These are phyloP conservation scores for Eucalyptus pauciflora DNA, from an alignment of 345 rosid genomes.

Conservation along the genomic window DNA sequence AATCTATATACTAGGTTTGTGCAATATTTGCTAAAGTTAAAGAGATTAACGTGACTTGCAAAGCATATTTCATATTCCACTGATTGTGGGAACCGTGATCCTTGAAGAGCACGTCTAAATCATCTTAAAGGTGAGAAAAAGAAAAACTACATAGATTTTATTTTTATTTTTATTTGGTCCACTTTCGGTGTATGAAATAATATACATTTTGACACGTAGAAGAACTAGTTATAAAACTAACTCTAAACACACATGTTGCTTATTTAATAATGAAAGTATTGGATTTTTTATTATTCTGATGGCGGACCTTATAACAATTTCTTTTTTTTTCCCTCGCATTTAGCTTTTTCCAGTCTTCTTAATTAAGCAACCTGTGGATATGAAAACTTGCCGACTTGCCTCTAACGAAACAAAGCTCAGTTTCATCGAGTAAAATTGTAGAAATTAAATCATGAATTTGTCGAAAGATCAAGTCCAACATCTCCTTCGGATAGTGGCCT, in stretches of 20 bases:
- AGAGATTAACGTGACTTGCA: background rate
- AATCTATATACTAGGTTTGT: background rate
- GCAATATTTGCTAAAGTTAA: background rate
- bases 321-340: background rate
- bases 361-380: background rate
- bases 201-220: background rate
- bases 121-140: background rate
- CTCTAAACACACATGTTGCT: background rate
- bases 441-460: background rate
- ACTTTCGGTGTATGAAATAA: background rate
- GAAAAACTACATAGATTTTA: background rate
- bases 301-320: fast-evolving
- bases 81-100: background rate
- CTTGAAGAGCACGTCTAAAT: background rate
- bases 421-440: background rate
- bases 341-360: background rate
- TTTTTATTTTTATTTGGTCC: background rate
- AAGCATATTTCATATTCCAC: background rate
- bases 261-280: background rate
- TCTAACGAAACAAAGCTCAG: background rate
- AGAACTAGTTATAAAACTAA: background rate
- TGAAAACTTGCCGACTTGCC: background rate
- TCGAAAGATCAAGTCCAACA: background rate
- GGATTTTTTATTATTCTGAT: background rate
- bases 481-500: background rate